Conservation (phyloP, 2,329 filamentous ascomycete genomes). For the Penicillium brevicompactum region DNA sequence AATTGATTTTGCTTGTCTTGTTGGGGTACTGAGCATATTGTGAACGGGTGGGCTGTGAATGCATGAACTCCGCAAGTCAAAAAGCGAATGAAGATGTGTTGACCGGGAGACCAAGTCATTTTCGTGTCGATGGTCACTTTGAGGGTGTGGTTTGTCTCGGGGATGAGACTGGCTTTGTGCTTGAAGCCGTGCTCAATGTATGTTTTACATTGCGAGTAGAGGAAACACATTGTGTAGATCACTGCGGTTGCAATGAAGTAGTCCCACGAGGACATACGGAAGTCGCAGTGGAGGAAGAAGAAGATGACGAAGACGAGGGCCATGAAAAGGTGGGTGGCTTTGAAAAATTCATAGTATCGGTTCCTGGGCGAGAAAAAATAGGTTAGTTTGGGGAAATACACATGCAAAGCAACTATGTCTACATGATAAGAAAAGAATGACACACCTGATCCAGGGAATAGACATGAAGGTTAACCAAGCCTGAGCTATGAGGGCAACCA, state of each 20-base stretch:
- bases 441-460: constrained; percentile 27
- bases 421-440: neutral
- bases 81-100: constrained; percentile 61
- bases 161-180: constrained; percentile 45
- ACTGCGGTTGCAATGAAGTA: constrained; percentile 62
- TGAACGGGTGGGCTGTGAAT: constrained; percentile 57
- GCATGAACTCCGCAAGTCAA: constrained; percentile 42
- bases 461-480: constrained; percentile 55
- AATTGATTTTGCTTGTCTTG: constrained; percentile 40
- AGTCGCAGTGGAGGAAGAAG: constrained; percentile 64
- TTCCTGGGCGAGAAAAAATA: constrained; percentile 39
- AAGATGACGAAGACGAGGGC: constrained; percentile 59
- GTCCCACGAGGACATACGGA: constrained; percentile 59
- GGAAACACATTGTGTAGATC: constrained; percentile 53
- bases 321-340: constrained; percentile 56
- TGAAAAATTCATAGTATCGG: constrained; percentile 64
- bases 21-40: constrained; percentile 54
- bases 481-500: constrained; percentile 56
- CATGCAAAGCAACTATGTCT: neutral
- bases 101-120: constrained; percentile 54
- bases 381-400: neutral
- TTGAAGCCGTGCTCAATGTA: constrained; percentile 54
- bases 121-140: constrained; percentile 48
- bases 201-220: constrained; percentile 51
- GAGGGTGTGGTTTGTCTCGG: constrained; percentile 46